Percentiles rank a stretch among this genome's conserved stretches.
Conservation (phyloP, 75 land plant genomes). For the Pinus tabuliformis region DNA sequence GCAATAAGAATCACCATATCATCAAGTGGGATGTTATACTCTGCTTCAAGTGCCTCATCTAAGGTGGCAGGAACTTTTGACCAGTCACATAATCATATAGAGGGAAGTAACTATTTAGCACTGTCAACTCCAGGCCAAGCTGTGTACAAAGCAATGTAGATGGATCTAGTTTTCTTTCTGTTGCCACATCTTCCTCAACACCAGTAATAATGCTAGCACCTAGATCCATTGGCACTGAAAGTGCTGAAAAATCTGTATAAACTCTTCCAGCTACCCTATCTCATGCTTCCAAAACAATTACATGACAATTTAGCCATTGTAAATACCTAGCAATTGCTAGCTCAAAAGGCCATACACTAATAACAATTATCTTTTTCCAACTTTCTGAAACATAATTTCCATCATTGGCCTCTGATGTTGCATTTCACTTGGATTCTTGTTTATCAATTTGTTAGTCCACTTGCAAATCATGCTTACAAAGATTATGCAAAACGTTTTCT, state of each 20-base stretch:
- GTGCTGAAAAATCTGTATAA: slow-evolving; percentile 74
- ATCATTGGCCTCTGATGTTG: slow-evolving; percentile 6
- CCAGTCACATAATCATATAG: slow-evolving; percentile 87
- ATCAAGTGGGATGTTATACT: slow-evolving; percentile 90
- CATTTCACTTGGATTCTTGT: slow-evolving; percentile 7
- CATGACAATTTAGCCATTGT: slow-evolving; percentile 73
- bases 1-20: slow-evolving; percentile 85
- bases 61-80: slow-evolving; percentile 77
- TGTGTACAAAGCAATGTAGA: slow-evolving; percentile 89
- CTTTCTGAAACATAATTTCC: slow-evolving; percentile 14
- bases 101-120: slow-evolving; percentile 91
- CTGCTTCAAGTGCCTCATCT: slow-evolving; percentile 93
- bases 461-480: slow-evolving; percentile 21
- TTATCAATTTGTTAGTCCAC: slow-evolving; percentile 8
- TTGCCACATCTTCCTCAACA: slow-evolving; percentile 90
- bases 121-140: slow-evolving; percentile 85
- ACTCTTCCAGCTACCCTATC: slow-evolving; percentile 93
- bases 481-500: slow-evolving; percentile 34
- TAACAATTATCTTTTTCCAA: slow-evolving; percentile 57
- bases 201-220: slow-evolving; percentile 99
- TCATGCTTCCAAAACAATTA: slow-evolving; percentile 84
- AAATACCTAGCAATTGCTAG: slow-evolving; percentile 89
- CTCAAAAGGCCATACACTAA: slow-evolving; percentile 97
- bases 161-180: slow-evolving; percentile 93
- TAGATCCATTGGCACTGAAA: slow-evolving; percentile 96